These are phyloP conservation scores for Hericium rajendrae DNA, from an alignment of 768 basidiomycete species.

Conservation along the genomic window DNA sequence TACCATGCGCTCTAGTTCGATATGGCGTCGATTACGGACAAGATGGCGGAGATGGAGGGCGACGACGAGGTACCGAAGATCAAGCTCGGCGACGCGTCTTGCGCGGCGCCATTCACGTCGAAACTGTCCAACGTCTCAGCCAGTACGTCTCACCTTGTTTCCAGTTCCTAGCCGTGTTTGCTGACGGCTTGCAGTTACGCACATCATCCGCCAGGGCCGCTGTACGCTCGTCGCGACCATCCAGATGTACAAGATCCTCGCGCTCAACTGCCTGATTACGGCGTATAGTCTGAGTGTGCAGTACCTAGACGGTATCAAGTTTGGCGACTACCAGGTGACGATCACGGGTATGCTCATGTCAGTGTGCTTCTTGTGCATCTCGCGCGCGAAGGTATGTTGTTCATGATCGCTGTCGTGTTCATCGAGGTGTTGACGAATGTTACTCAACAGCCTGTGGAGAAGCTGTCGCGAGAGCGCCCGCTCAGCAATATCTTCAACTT, in stretches of 20 bases:
- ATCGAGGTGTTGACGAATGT: neutral
- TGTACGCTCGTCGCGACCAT: conserved; percentile 98
- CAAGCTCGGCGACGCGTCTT: conserved; percentile 98
- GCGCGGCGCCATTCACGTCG: conserved; percentile 97
- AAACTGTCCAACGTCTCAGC: conserved; percentile 96
- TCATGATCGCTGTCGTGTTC: neutral
- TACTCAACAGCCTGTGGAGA: conserved; percentile 76
- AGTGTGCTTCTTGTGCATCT: conserved; percentile 97
- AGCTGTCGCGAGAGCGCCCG: conserved; percentile 87
- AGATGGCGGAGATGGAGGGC: conserved; percentile 87
- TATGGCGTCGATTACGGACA: conserved; percentile 66
- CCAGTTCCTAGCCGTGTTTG: neutral
- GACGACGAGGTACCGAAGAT: conserved; percentile 96
- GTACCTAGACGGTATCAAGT: conserved; percentile 98
- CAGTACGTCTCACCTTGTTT: conserved; percentile 43
- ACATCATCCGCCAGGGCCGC: conserved; percentile 96
- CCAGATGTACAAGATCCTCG: conserved; percentile 99
- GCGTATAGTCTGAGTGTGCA: conserved; percentile 98
- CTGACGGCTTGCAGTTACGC: conserved; percentile 51
- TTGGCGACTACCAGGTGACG: conserved; percentile 97
- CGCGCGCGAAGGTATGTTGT: conserved; percentile 77
- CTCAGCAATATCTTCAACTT: conserved; percentile 94
- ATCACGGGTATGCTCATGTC: conserved; percentile 97
- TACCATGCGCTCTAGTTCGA: conserved; percentile 52
- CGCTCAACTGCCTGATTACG: conserved; percentile 94